Conservation (phyloP, 805 yeast genomes). For the Starmerella vaccinii region DNA sequence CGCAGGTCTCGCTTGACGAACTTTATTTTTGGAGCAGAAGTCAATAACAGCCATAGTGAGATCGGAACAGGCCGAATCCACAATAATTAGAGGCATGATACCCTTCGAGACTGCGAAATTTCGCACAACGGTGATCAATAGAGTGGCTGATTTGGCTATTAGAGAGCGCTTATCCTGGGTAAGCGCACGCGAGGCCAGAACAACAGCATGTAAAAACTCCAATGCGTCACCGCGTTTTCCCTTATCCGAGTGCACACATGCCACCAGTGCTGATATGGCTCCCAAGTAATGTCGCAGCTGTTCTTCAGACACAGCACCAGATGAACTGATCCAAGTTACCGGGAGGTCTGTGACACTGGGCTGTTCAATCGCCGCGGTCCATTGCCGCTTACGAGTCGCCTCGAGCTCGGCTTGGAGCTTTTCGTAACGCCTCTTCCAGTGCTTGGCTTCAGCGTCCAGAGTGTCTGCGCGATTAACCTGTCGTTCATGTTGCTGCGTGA, state of each 20-base stretch:
- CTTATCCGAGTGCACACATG: slow-evolving; percentile 24
- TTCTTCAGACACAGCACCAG: slow-evolving; percentile 27
- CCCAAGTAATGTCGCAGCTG: slow-evolving; percentile 28
- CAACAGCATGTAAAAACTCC: slow-evolving; percentile 30
- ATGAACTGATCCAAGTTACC: slow-evolving; percentile 3
- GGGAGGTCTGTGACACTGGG: slow-evolving; percentile 8
- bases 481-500: slow-evolving; percentile 28
- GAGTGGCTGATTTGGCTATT: slow-evolving; percentile 59
- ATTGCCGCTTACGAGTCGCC: slow-evolving; percentile 13
- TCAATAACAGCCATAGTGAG: slow-evolving; percentile 49
- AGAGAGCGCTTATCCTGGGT: slow-evolving; percentile 21
- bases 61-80: slow-evolving; percentile 70
- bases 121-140: slow-evolving; percentile 65
- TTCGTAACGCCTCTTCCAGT: slow-evolving; percentile 31
- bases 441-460: slow-evolving; percentile 30
- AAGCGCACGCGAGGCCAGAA: slow-evolving; percentile 29
- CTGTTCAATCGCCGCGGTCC: slow-evolving; percentile 18
- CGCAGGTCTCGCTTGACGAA: not conserved
- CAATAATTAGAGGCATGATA: slow-evolving; percentile 57
- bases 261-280: slow-evolving; percentile 30
- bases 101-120: slow-evolving; percentile 55
- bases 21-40: slow-evolving; percentile 5
- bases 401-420: slow-evolving; percentile 27
- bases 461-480: slow-evolving; percentile 24
- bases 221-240: slow-evolving; percentile 24